Evolutionary conservation across 352 stramenopile genomes (phyloP).

Genomic region (Pythium chondricola): DNA sequence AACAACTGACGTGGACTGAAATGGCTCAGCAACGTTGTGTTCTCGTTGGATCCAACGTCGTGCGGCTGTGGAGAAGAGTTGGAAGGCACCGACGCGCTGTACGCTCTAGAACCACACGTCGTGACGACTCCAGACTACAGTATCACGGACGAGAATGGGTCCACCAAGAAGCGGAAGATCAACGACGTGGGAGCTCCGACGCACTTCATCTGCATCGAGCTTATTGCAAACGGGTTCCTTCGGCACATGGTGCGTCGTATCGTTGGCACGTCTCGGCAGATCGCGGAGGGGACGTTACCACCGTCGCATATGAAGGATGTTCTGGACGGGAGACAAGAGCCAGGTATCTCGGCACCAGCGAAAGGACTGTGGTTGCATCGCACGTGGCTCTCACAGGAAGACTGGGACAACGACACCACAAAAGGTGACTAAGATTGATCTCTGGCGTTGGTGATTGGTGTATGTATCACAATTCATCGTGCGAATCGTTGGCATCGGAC

Average conservation of each 20-base stretch:
- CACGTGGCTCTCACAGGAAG: constrained; percentile 74
- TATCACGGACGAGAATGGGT: constrained; percentile 14
- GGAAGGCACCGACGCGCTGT: constrained; percentile 26
- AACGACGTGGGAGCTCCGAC: constrained; percentile 21
- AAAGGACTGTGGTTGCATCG: constrained; percentile 81
- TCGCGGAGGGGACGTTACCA: constrained; percentile 63
- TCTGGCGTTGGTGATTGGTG: constrained; percentile 23
- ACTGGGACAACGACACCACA: constrained; percentile 51
- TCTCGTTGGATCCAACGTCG: constrained; percentile 50
- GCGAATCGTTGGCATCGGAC: constrained; percentile 7
- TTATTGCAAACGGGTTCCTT: constrained; percentile 81
- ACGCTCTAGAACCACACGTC: background rate
- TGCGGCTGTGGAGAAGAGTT: constrained; percentile 59
- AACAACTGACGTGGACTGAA: background rate
- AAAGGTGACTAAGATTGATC: constrained; percentile 14
- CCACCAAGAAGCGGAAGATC: too few relatives aligned
- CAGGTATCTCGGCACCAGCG: constrained; percentile 63
- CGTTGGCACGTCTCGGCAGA: constrained; percentile 68
- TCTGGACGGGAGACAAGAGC: constrained; percentile 37
- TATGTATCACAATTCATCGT: constrained; percentile 51
- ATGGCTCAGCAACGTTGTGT: constrained; percentile 66
- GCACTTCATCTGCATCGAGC: constrained; percentile 81
- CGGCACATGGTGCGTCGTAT: constrained; percentile 86
- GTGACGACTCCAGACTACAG: background rate
- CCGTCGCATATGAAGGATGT: constrained; percentile 61